A percentile compares a stretch with the other conserved stretches of the same genome.
These are phyloP conservation scores for Psidium guajava DNA, from an alignment of 345 rosid genomes.

Conservation along the genomic window DNA sequence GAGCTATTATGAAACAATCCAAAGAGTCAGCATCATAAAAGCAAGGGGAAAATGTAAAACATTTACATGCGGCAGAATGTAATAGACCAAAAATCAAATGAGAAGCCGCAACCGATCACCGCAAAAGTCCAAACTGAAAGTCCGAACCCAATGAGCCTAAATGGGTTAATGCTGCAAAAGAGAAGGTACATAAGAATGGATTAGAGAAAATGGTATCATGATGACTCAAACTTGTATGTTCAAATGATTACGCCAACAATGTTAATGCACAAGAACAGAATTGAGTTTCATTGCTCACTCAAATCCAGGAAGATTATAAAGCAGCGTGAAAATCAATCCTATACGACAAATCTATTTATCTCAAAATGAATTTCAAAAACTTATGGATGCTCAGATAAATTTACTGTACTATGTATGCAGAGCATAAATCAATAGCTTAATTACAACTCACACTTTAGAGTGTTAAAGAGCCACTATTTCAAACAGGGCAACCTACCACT, in stretches of 20 bases:
- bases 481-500: neutral
- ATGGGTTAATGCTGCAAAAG: slow-evolving; percentile 69
- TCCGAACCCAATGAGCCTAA: slow-evolving; percentile 92
- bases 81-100: slow-evolving; percentile 89
- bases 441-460: neutral
- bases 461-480: neutral
- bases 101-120: slow-evolving; percentile 63
- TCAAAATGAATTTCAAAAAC: neutral
- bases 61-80: slow-evolving; percentile 77
- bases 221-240: neutral
- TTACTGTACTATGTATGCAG: neutral
- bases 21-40: neutral
- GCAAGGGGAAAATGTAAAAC: neutral
- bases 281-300: neutral
- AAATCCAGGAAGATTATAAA: neutral
- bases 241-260: neutral
- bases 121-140: slow-evolving; percentile 83
- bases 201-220: neutral
- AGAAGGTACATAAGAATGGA: neutral
- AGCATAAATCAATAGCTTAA: neutral
- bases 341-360: neutral
- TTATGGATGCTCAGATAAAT: neutral
- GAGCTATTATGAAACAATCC: neutral
- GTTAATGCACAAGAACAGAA: neutral
- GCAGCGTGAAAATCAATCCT: neutral